phyloP scores from a whole-genome alignment of 2,329 filamentous ascomycete genomes.

The Nothopassalora personata region DNA sequence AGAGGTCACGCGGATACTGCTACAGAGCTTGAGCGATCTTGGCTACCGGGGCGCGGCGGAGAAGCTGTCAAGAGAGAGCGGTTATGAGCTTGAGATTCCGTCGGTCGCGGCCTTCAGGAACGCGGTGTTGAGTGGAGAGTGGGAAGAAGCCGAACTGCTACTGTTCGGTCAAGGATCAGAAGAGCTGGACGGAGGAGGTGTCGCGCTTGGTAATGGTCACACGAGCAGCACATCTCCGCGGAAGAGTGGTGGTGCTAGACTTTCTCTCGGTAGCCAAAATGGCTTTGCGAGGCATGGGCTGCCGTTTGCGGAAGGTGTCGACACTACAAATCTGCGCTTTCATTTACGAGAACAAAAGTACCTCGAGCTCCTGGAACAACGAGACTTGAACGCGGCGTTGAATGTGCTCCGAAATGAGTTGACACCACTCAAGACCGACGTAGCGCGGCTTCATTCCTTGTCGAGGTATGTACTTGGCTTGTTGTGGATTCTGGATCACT shows the following conservation, averaged over 20 bases:
- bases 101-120: constrained; percentile 80
- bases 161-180: constrained; percentile 52
- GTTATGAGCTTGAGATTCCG: constrained; percentile 77
- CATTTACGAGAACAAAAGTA: constrained; percentile 91
- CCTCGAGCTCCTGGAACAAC: constrained; percentile 75
- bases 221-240: constrained; percentile 13
- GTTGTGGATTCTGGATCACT: neutral
- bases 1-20: constrained; percentile 86
- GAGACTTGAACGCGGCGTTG: constrained; percentile 68
- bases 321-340: constrained; percentile 77
- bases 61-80: constrained; percentile 72
- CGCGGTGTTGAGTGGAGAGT: constrained; percentile 74
- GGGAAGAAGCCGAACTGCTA: constrained; percentile 78
- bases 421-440: constrained; percentile 77
- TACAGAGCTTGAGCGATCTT: constrained; percentile 84
- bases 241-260: constrained; percentile 16
- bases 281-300: constrained; percentile 48
- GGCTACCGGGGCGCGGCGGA: constrained; percentile 76
- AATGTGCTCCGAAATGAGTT: constrained; percentile 81
- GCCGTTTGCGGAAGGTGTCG: constrained; percentile 67
- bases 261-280: constrained; percentile 27
- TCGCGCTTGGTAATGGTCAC: constrained; percentile 31
- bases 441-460: constrained; percentile 69
- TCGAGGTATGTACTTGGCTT: constrained; percentile 53
- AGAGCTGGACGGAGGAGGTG: constrained; percentile 42